Base-by-base conservation (phyloP, 2,329 filamentous ascomycete genomes). In the Penicillium sp. region DNA sequence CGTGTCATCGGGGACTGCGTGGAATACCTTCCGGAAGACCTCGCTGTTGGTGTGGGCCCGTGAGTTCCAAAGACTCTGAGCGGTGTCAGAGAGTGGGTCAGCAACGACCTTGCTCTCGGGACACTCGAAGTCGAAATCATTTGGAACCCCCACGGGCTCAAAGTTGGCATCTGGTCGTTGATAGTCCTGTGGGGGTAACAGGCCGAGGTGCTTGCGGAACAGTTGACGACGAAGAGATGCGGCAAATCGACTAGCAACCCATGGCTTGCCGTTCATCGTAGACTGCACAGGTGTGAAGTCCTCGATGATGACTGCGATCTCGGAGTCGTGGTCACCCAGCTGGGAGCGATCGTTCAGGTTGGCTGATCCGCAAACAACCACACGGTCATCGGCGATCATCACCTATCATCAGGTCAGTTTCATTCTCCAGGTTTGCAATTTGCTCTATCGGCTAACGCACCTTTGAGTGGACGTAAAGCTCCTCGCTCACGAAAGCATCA, bases 321-420 rank as follows among this genome's bases (percentile, higher is more conserved):
- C 93, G 45, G 89, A 94, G 72, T 97, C 93, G 72, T 96, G 93
- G 63, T 88, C 84, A 13, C 93, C 93, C 5, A 94, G 77, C 73
- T 96, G 92, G 47, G 90, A 86, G 50, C 93, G 88, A 70, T 97
- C 93, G 71, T 97, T 97, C 65, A 97, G 81, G 73, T 97, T 97
- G 59, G 89, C 90, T 24, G 88, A 92, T 16, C 91, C 91, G 68
- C 91, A 94, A 49, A 97, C 85, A 1, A 89, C 91, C 45, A 91
- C 82, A 50, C 86, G 85, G 71, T 97, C 93, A 68, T 97, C 92
- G 1, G 88, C 88, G 62, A 97, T 93, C 61, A 94, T 82, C 50
- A 81, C 72, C 77, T 81, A 52, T 36, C 43, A 16, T 16, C 48
- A 22, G 9, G 45, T 40, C 16, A 40, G 38, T 40, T 34, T 7